Evolutionary conservation across 176 grass and related monocot species (phyloP).

Genomic region (Microstegium vimineum): DNA sequence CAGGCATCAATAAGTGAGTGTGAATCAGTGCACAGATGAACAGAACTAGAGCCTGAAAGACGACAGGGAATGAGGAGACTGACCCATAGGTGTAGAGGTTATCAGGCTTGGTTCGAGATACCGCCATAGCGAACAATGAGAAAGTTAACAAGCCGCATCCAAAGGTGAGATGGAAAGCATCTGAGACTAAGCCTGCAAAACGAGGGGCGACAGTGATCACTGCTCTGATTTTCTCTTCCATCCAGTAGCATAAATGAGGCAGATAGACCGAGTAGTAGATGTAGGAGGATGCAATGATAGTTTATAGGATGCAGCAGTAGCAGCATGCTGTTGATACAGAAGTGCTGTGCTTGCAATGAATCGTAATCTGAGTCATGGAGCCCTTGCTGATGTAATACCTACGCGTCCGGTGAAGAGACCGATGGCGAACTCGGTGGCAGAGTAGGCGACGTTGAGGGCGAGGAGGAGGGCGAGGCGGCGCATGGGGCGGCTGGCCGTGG

Average conservation of each 20-base stretch:
- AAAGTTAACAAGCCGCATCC: constrained; percentile 89
- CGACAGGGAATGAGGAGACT: not conserved
- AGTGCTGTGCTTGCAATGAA: not conserved
- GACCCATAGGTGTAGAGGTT: constrained; percentile 75
- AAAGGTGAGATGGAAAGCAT: constrained; percentile 95
- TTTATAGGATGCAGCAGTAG: too few species aligned
- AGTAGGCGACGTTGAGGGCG: constrained; percentile 87
- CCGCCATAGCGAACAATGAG: constrained; percentile 85
- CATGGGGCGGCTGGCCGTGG: constrained; percentile 69
- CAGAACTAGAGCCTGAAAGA: not conserved
- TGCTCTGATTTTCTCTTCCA: not conserved
- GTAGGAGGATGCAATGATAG: not conserved
- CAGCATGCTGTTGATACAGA: not conserved
- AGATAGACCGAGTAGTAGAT: not conserved
- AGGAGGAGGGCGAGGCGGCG: constrained; percentile 79
- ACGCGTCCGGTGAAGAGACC: constrained; percentile 82
- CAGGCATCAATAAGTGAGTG: not conserved
- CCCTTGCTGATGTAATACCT: constrained; percentile 21
- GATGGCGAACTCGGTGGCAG: constrained; percentile 67
- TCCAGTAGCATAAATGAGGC: not conserved
- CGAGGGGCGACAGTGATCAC: too few species aligned
- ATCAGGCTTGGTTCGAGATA: constrained; percentile 81
- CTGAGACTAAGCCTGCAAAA: constrained; percentile 83
- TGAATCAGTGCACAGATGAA: not conserved
- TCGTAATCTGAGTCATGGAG: not conserved